Evolutionary conservation across 208 protist genomes (phyloP), one percentile per base, ranked within the genome.

Genomic region (Trypanosoma rangeli): DNA sequence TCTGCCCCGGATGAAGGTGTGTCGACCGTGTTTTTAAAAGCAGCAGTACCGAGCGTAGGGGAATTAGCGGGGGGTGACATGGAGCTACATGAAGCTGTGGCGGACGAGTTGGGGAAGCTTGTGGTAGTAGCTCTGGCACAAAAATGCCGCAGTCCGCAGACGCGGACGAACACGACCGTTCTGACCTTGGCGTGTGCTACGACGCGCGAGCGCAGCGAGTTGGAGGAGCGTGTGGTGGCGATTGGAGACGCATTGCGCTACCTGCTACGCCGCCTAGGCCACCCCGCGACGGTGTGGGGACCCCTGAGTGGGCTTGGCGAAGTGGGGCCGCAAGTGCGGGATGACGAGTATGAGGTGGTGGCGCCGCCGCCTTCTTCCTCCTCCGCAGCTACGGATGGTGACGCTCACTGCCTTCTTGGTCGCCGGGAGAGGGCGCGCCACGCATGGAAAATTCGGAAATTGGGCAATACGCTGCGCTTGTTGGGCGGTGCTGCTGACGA

Each of bases 181-280:
- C 18, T 76, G 50, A 60, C 18, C 22, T 15, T 71, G 22, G 28
- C 49, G 26, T 62, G 48, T 49, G 26, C 15, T 29, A 67, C 64
- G 31, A 22, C 18, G 49, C 33, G 35, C 24, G 71, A 60, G 54
- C 56, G 46, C 0, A 33, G 35, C 26, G 73, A 80, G 13, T 42
- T 83, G 29, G 59, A 46, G 29, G 84, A 86, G 70, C 67, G 68
- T 70, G 65, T 76, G 29, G 79, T 86, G 10, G 82, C 70, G 8
- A 74, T 93, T 35, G 72, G 78, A 0, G 87, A 93, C 66, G 87
- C 83, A 8, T 68, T 93, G 35, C 68, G 76, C 0, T 90, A 86
- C 56, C 65, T 89, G 48, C 70, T 74, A 18, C 87, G 83, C 12
- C 78, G 71, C 22, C 73, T 78, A 9, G 60, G 63, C 35, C 62